A percentile compares a stretch with the other conserved stretches of the same genome.
Evolutionary conservation across 176 grass and related monocot species (phyloP).

Genomic region (Bromus sterilis): DNA sequence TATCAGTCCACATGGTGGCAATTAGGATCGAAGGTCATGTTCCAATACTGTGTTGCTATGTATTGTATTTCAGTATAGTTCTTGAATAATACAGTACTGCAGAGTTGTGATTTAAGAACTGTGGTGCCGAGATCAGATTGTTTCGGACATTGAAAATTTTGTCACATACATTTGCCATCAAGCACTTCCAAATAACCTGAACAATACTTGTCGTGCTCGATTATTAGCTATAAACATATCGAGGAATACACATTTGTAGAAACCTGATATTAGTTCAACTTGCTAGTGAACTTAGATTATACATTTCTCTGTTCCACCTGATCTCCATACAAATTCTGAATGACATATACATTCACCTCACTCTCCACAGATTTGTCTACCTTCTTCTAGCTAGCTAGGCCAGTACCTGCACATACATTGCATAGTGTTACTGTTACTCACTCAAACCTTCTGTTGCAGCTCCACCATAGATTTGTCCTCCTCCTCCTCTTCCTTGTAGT

Average conservation of each 20-base stretch:
- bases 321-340: neutral
- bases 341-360: neutral
- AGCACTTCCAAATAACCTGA: neutral
- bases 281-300: neutral
- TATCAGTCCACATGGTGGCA: neutral
- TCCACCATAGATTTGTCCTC: conserved; percentile 20
- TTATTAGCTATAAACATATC: neutral
- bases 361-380: conserved; percentile 7
- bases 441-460: conserved; percentile 32
- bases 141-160: neutral
- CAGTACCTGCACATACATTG: neutral
- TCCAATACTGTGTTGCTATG: neutral
- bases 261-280: neutral
- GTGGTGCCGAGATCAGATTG: neutral
- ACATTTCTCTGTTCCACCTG: neutral
- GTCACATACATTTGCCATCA: neutral
- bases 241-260: neutral
- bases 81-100: neutral
- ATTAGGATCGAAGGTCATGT: neutral
- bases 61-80: neutral
- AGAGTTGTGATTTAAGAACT: neutral
- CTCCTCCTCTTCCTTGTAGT: conserved; percentile 6
- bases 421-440: neutral
- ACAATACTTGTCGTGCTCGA: neutral
- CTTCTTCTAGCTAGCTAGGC: neutral